Percentiles rank a stretch among this genome's conserved stretches.
Evolutionary conservation across 2,329 filamentous ascomycete species (phyloP).

Genomic region (Epichloe sylvatica): DNA sequence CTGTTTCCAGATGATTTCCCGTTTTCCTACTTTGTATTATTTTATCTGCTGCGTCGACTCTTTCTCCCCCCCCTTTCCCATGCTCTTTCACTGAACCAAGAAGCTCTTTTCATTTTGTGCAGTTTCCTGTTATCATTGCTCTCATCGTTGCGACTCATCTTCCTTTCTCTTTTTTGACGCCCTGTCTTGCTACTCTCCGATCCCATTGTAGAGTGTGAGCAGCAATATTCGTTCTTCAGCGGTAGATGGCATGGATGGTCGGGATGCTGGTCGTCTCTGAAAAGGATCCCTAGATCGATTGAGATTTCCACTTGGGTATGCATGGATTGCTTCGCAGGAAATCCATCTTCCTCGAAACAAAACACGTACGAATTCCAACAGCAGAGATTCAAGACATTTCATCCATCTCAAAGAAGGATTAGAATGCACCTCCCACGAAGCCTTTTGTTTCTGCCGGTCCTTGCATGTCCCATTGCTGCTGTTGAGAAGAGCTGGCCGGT

Average conservation of each 20-base stretch:
- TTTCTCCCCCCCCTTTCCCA: background rate
- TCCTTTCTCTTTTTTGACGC: background rate
- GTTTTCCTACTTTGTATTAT: background rate
- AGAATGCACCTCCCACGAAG: slow-evolving; percentile 21
- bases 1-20: background rate
- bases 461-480: slow-evolving; percentile 15
- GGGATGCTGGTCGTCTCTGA: slow-evolving; percentile 8
- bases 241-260: background rate
- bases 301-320: slow-evolving; percentile 9
- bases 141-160: background rate
- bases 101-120: background rate
- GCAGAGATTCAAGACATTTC: too few relatives aligned
- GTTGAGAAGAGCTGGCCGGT: slow-evolving; percentile 12
- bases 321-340: background rate
- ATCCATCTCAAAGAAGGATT: slow-evolving; percentile 4
- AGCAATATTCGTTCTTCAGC: background rate
- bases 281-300: slow-evolving; percentile 4
- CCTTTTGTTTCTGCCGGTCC: slow-evolving; percentile 16
- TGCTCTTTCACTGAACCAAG: background rate
- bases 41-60: background rate
- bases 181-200: background rate
- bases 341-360: background rate
- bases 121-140: background rate
- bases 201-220: background rate
- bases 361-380: background rate